phyloP scores from a whole-genome alignment of 2,329 filamentous ascomycete genomes.

The Fusarium foetens region DNA sequence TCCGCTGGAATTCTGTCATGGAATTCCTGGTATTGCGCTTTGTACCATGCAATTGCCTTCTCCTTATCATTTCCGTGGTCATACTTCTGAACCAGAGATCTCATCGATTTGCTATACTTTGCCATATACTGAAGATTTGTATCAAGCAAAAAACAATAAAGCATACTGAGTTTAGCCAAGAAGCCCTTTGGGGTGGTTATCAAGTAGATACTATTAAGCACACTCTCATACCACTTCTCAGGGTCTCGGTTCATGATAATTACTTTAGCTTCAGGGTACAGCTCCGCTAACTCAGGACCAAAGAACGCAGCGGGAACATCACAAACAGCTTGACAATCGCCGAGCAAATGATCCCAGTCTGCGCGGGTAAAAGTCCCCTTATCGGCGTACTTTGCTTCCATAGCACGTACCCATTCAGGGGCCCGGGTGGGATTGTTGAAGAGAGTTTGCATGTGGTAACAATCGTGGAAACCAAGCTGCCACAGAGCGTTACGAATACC shows the following conservation, averaged over 20 bases:
- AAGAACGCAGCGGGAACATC: slow-evolving; percentile 67
- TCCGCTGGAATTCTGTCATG: slow-evolving; percentile 48
- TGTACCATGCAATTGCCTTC: slow-evolving; percentile 52
- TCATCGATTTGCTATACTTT: slow-evolving; percentile 45
- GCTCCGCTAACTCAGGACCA: slow-evolving; percentile 49
- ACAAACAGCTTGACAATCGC: slow-evolving; percentile 61
- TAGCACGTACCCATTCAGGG: slow-evolving; percentile 47
- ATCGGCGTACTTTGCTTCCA: slow-evolving; percentile 48
- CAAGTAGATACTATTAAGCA: slow-evolving; percentile 46
- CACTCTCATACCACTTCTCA: slow-evolving; percentile 49
- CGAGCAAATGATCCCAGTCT: slow-evolving; percentile 60
- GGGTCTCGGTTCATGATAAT: slow-evolving; percentile 54
- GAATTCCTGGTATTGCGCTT: slow-evolving; percentile 51
- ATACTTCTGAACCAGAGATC: slow-evolving; percentile 41
- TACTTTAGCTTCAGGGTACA: slow-evolving; percentile 51
- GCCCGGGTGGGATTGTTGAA: slow-evolving; percentile 42
- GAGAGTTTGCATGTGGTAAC: slow-evolving; percentile 51
- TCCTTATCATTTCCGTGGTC: slow-evolving; percentile 50
- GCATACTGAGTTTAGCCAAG: slow-evolving; percentile 40
- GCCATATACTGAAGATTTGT: slow-evolving; percentile 37
- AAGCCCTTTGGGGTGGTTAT: slow-evolving; percentile 40
- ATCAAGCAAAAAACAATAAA: slow-evolving; percentile 48
- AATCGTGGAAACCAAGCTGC: slow-evolving; percentile 51
- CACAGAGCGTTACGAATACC: slow-evolving; percentile 49
- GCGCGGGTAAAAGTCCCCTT: slow-evolving; percentile 47